Base-by-base conservation (phyloP, 305 asterid genomes). In the Fraxinus velutina region DNA sequence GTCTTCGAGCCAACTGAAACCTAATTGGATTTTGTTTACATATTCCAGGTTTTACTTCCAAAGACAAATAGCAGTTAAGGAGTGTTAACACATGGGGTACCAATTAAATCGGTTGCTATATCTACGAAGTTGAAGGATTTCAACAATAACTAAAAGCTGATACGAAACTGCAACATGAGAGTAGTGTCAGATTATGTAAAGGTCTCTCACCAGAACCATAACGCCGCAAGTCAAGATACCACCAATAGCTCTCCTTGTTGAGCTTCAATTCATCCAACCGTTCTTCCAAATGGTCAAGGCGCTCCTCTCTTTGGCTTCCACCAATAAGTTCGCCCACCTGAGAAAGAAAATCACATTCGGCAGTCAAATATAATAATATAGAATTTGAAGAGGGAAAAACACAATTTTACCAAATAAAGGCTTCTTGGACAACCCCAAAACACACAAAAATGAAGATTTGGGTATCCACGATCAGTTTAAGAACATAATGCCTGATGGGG, bases 251-350 rank as follows among this genome's bases (percentile, higher is more conserved):
- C 88, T 94, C 99, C 86, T 87, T 94, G 89, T 89, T 86, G 79
- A 96, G 99, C 86, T 94, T 92, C 85, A 96, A 77, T 73, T 90
- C 92, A 84, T 92, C 98, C 88, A 96, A 85, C 9, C 98, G 91
- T 62, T 86, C 88, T 84, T 96, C 99, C 84, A 96, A 88, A 81
- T 88, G 85, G 6, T 91, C 97, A 30, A 96, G 94, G 77, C 98
- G 94, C 82, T 96, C 99, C 86, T 96, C 99, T 84, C 99, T 92
- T 87, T 94, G 99, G 90, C 99, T 96, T 87, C 99, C 99, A 82
- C 99, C 99, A 77, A 96, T 93, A 73, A 96, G 98, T 82, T 96
- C 98, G 29, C 99, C 99, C 81, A 96, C 90, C 99, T 96, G 89
- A 80, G 33, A 30, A 78, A 82, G 22, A 50, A 72, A 55, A 76